A percentile compares a stretch with the other conserved stretches of the same genome.
Evolutionary conservation across 306 rosid genomes (phyloP).

Genomic region (Castanea mollissima): DNA sequence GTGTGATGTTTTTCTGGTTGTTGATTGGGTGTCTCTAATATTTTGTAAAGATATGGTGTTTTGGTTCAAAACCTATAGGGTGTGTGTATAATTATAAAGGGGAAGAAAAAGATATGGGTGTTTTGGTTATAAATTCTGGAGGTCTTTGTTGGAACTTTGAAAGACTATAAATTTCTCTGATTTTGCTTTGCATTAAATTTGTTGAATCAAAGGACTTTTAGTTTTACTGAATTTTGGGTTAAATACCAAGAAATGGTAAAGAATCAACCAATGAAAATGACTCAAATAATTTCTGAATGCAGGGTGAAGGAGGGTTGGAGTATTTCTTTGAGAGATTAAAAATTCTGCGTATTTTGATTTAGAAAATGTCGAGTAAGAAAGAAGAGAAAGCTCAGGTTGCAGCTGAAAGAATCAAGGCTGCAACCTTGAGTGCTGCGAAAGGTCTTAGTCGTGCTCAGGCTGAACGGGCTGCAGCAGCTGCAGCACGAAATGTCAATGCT

Average conservation of each 20-base stretch:
- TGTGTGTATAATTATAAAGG: no score
- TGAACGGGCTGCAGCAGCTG: conserved; percentile 90
- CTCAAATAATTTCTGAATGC: not conserved
- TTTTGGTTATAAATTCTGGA: no score
- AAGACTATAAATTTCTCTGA: no score
- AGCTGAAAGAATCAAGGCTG: conserved; percentile 95
- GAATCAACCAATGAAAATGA: not conserved
- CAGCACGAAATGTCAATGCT: conserved; percentile 94
- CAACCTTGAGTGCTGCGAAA: conserved; percentile 87
- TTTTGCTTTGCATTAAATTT: no score
- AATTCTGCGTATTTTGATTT: not conserved
- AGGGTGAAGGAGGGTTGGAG: conserved; percentile 1
- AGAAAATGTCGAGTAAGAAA: conserved; percentile 87
- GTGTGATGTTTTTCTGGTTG: not conserved
- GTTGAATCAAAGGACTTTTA: no score
- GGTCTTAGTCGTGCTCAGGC: conserved; percentile 99
- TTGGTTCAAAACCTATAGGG: no score
- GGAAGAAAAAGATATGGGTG: no score
- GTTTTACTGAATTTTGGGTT: not conserved
- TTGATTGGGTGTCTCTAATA: not conserved
- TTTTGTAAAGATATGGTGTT: not conserved
- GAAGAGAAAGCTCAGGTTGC: conserved; percentile 97
- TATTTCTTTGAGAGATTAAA: not conserved
- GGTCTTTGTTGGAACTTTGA: no score
- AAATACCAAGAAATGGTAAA: not conserved